These are phyloP conservation scores for Hypomyces perniciosus DNA, from an alignment of 2,329 filamentous ascomycete species.

Conservation along the genomic window DNA sequence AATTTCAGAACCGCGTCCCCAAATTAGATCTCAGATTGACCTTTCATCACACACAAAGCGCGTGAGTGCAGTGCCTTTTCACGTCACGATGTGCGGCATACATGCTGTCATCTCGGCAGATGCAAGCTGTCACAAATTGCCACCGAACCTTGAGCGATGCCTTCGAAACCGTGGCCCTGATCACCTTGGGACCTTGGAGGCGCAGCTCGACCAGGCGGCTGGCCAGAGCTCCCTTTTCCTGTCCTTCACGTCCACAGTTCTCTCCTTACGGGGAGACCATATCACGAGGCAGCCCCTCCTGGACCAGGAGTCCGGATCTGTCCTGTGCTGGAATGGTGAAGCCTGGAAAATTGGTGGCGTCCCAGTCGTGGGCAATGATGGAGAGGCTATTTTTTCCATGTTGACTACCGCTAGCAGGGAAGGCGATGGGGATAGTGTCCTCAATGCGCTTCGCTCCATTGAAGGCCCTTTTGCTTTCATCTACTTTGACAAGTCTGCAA, in stretches of 20 bases:
- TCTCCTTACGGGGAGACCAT: slow-evolving; percentile 76
- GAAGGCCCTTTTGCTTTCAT: slow-evolving; percentile 87
- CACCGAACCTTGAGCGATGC: slow-evolving; percentile 34
- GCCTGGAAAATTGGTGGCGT: slow-evolving; percentile 69
- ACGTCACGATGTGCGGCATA: slow-evolving; percentile 53
- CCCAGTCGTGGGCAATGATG: slow-evolving; percentile 69
- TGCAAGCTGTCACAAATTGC: slow-evolving; percentile 22
- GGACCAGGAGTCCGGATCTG: slow-evolving; percentile 49
- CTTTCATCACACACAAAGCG: background rate
- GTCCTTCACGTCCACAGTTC: slow-evolving; percentile 73
- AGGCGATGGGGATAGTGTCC: slow-evolving; percentile 27
- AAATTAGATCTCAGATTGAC: background rate
- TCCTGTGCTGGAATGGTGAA: slow-evolving; percentile 96
- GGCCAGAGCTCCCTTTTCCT: slow-evolving; percentile 36
- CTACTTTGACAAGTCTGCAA: slow-evolving; percentile 61
- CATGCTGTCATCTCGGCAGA: slow-evolving; percentile 42
- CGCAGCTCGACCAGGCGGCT: slow-evolving; percentile 21
- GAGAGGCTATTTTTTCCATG: slow-evolving; percentile 58
- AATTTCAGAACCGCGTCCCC: too few species aligned
- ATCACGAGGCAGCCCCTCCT: slow-evolving; percentile 68
- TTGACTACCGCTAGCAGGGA: slow-evolving; percentile 42
- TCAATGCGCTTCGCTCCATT: slow-evolving; percentile 53
- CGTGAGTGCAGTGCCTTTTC: background rate
- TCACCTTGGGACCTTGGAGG: slow-evolving; percentile 42
- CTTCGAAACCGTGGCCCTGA: slow-evolving; percentile 56